phyloP scores from a whole-genome alignment of 352 stramenopile genomes.

The Phytopythium mirpurense region DNA sequence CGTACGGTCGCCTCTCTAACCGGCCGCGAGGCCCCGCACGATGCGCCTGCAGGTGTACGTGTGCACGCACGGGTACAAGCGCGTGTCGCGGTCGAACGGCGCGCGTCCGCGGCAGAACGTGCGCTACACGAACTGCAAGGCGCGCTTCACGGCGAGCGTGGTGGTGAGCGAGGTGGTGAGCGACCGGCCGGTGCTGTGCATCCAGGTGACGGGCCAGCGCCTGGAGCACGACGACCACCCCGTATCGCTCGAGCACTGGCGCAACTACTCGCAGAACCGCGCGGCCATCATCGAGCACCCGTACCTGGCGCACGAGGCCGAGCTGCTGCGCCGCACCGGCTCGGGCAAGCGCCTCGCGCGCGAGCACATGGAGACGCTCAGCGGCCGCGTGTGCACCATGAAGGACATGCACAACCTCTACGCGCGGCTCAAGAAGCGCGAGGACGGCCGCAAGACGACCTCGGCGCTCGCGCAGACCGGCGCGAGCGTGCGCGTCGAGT shows the following conservation, averaged over 20 bases:
- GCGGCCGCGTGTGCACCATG: conserved; percentile 68
- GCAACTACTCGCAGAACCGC: conserved; percentile 77
- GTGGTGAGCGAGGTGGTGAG: conserved; percentile 42
- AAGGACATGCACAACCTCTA: conserved; percentile 82
- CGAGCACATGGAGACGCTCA: conserved; percentile 60
- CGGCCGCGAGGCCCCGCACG: too few species aligned
- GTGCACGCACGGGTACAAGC: conserved; percentile 70
- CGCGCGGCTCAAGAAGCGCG: conserved; percentile 52
- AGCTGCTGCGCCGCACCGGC: conserved; percentile 61
- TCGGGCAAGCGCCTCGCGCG: conserved; percentile 62
- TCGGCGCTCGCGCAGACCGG: conserved; percentile 19
- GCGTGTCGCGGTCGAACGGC: conserved; percentile 55
- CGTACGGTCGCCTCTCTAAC: too few species aligned
- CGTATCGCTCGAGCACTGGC: conserved; percentile 60
- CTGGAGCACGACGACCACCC: conserved; percentile 63
- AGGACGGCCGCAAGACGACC: conserved; percentile 46
- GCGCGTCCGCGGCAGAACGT: conserved; percentile 60
- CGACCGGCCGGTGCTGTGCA: conserved; percentile 49
- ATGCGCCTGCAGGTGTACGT: conserved; percentile 42
- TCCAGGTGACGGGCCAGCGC: conserved; percentile 59
- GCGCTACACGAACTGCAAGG: conserved; percentile 63
- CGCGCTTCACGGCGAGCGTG: conserved; percentile 60
- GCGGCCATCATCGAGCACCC: conserved; percentile 63
- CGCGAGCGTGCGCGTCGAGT: conserved; percentile 32
- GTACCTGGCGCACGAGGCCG: conserved; percentile 65